Conservation (phyloP, 805 yeast genomes). For the Suhomyces pyralidae region DNA sequence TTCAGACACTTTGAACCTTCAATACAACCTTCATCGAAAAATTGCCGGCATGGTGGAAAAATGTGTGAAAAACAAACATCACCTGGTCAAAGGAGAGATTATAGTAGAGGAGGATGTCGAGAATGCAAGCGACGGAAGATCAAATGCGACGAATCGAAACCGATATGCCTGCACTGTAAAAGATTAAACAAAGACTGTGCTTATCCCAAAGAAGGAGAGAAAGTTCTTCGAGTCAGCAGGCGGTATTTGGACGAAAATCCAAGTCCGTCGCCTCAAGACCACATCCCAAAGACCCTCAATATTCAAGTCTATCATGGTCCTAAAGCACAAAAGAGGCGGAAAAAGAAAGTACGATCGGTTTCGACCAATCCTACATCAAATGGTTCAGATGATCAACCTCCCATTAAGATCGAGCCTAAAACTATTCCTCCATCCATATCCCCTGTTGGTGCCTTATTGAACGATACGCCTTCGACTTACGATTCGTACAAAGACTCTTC, state of each 20-base stretch:
- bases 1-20: neutral
- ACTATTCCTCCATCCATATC: neutral
- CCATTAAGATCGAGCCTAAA: neutral
- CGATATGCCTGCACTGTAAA: constrained; percentile 31
- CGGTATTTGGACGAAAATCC: constrained; percentile 7
- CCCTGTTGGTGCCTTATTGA: neutral
- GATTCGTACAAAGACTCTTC: neutral
- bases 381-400: neutral
- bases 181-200: constrained; percentile 31
- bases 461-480: neutral
- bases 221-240: constrained; percentile 27
- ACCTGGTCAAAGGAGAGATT: constrained; percentile 14
- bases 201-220: constrained; percentile 37
- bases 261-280: neutral
- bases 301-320: constrained; percentile 8
- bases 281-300: constrained; percentile 1
- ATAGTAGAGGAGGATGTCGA: constrained; percentile 39
- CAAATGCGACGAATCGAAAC: constrained; percentile 37
- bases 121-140: constrained; percentile 44
- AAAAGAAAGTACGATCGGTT: neutral
- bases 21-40: neutral
- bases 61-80: constrained; percentile 1
- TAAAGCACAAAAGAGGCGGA: constrained; percentile 6
- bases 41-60: constrained; percentile 1
- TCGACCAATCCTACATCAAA: neutral